Percentiles rank a stretch among this genome's conserved stretches.
Conservation (phyloP, 2,329 filamentous ascomycete species). For the Aspergillus texensis region DNA sequence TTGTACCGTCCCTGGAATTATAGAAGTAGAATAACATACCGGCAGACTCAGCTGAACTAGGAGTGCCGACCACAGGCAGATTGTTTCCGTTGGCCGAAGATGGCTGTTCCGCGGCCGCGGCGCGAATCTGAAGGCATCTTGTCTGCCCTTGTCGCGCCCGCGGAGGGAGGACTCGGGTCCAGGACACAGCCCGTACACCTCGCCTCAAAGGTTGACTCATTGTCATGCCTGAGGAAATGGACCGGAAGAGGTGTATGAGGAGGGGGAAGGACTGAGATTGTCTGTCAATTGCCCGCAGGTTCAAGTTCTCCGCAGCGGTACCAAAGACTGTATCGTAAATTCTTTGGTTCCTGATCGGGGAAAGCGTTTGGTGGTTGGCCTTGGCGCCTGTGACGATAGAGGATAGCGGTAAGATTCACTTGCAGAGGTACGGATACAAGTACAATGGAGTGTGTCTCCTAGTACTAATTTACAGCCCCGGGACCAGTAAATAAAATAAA, state of each 20-base stretch:
- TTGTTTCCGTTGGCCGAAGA: slow-evolving; percentile 40
- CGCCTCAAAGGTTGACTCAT: slow-evolving; percentile 42
- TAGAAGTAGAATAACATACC: slow-evolving; percentile 32
- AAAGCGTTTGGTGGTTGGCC: slow-evolving; percentile 17
- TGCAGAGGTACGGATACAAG: neutral
- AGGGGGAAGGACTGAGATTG: slow-evolving; percentile 5
- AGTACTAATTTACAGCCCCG: neutral
- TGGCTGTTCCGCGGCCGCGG: slow-evolving; percentile 43
- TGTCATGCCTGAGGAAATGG: slow-evolving; percentile 24
- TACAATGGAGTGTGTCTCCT: too few relatives aligned
- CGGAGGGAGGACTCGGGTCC: slow-evolving; percentile 34
- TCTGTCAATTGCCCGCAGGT: slow-evolving; percentile 5
- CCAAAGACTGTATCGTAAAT: slow-evolving; percentile 6
- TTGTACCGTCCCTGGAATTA: neutral
- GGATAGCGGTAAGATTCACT: neutral
- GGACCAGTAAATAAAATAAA: neutral
- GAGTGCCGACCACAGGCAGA: slow-evolving; percentile 40
- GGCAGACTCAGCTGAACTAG: slow-evolving; percentile 44
- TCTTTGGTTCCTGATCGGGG: slow-evolving; percentile 24
- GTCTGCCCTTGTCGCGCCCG: slow-evolving; percentile 30
- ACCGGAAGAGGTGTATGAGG: slow-evolving; percentile 9
- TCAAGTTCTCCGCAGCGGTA: slow-evolving; percentile 16
- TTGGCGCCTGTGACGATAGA: neutral
- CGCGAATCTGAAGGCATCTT: slow-evolving; percentile 48
- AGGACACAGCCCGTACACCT: slow-evolving; percentile 38